These are phyloP conservation scores for Amanita exitialis DNA, from an alignment of 768 basidiomycete genomes.

Conservation along the genomic window DNA sequence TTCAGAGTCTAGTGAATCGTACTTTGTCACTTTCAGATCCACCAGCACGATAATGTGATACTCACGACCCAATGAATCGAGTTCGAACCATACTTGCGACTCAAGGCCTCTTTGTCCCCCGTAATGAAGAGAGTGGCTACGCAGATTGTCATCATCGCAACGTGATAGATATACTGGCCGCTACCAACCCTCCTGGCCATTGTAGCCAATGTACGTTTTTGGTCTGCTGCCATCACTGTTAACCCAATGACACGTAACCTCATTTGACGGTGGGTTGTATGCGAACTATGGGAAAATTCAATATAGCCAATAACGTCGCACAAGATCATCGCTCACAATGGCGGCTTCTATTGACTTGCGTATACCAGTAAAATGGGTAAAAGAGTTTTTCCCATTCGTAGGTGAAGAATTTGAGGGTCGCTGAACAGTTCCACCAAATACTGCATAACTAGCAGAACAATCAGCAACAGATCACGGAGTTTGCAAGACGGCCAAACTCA, in stretches of 20 bases:
- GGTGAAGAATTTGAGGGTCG: background rate
- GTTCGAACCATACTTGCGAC: background rate
- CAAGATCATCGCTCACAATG: background rate
- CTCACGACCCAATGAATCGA: slow-evolving; percentile 3
- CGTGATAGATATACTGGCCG: background rate
- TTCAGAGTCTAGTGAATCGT: background rate
- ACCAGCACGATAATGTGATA: background rate
- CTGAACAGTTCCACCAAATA: slow-evolving; percentile 1
- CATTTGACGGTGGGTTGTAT: background rate
- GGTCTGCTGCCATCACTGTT: background rate
- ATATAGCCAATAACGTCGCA: background rate
- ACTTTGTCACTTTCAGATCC: background rate
- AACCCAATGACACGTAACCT: slow-evolving; percentile 2
- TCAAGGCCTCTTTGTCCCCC: background rate
- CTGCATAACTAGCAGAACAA: background rate
- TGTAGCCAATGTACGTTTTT: background rate
- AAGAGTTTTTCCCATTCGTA: background rate
- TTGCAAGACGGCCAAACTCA: background rate
- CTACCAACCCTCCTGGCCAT: background rate
- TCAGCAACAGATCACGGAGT: background rate
- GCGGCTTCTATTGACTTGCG: background rate
- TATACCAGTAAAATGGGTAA: background rate
- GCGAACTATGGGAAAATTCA: background rate
- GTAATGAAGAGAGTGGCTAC: slow-evolving; percentile 2
- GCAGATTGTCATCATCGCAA: background rate